Evolutionary conservation across 2,329 filamentous ascomycete species (phyloP).

Genomic region (Penicillium sp.): DNA sequence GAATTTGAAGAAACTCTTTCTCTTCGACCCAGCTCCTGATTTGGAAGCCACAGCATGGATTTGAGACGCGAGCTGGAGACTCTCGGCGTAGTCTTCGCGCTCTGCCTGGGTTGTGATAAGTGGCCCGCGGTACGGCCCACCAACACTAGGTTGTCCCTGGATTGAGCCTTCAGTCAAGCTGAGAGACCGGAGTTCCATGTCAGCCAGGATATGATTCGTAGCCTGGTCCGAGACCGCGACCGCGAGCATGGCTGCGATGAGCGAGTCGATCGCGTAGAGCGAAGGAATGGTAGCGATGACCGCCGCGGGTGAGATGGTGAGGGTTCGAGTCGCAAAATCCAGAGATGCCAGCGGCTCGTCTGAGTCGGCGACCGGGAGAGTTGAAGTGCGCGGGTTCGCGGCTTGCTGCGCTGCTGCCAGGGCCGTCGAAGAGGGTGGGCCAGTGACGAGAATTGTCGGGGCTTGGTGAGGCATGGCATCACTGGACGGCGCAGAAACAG

Average conservation of each 20-base stretch:
- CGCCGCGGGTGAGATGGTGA: conserved; percentile 43
- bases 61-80: conserved; percentile 38
- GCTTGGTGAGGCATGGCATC: conserved; percentile 27
- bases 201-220: conserved; percentile 41
- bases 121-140: conserved; percentile 28
- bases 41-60: conserved; percentile 30
- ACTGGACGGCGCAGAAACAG: conserved; percentile 37
- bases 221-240: conserved; percentile 47
- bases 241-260: conserved; percentile 48
- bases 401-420: conserved; percentile 36
- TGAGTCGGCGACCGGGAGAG: conserved; percentile 41
- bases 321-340: conserved; percentile 44
- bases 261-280: conserved; percentile 50
- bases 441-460: conserved; percentile 42
- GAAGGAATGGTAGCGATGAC: conserved; percentile 47
- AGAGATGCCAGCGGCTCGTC: conserved; percentile 45
- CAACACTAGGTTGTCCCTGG: conserved; percentile 8
- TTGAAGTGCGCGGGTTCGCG: conserved; percentile 41
- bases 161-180: conserved; percentile 11
- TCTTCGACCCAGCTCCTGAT: conserved; percentile 7
- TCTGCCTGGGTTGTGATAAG: conserved; percentile 44
- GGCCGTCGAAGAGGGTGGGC: conserved; percentile 38
- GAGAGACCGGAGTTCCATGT: conserved; percentile 34
- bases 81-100: conserved; percentile 44
- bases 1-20: conserved; percentile 21